A percentile compares a stretch with the other conserved stretches of the same genome.
Conservation (phyloP, 306 rosid species). For the Ceratonia siliqua region DNA sequence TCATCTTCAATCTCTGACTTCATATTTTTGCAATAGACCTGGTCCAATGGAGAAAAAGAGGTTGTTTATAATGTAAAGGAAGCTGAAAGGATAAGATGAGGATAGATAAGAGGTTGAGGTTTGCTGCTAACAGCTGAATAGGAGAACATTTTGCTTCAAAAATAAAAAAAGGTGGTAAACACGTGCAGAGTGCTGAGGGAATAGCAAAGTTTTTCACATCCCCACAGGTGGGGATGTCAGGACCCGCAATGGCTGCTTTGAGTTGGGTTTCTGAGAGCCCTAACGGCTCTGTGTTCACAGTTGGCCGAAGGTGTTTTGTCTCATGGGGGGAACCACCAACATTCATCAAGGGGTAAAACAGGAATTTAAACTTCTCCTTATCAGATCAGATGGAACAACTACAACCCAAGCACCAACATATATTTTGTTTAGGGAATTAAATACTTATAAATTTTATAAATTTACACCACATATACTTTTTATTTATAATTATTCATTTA, state of each 20-base stretch:
- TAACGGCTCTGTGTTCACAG: slow-evolving; percentile 35
- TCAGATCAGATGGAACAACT: too few relatives aligned
- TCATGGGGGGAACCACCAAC: slow-evolving; percentile 31
- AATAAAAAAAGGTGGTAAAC: slow-evolving; percentile 27
- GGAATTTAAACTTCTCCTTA: too few relatives aligned
- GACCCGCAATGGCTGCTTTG: slow-evolving; percentile 45
- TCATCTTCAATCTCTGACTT: background rate
- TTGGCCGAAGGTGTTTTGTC: slow-evolving; percentile 33
- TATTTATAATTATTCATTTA: too few relatives aligned
- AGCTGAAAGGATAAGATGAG: background rate
- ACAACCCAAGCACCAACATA: background rate
- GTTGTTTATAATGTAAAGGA: background rate
- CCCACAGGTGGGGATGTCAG: slow-evolving; percentile 49
- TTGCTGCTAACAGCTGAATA: background rate
- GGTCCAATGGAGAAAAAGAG: too few relatives aligned
- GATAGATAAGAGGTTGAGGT: slow-evolving; percentile 1
- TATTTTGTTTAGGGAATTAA: too few relatives aligned
- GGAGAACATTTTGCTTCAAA: slow-evolving; percentile 4
- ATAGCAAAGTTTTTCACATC: slow-evolving; percentile 36
- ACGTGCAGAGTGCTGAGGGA: slow-evolving; percentile 42
- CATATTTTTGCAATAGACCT: slow-evolving; percentile 13
- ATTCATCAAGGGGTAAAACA: slow-evolving; percentile 38
- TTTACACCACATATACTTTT: too few relatives aligned
- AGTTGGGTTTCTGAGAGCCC: slow-evolving; percentile 49
- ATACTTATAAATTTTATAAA: too few relatives aligned